phyloP scores from a whole-genome alignment of 306 rosid genomes.

The Inga oerstediana region DNA sequence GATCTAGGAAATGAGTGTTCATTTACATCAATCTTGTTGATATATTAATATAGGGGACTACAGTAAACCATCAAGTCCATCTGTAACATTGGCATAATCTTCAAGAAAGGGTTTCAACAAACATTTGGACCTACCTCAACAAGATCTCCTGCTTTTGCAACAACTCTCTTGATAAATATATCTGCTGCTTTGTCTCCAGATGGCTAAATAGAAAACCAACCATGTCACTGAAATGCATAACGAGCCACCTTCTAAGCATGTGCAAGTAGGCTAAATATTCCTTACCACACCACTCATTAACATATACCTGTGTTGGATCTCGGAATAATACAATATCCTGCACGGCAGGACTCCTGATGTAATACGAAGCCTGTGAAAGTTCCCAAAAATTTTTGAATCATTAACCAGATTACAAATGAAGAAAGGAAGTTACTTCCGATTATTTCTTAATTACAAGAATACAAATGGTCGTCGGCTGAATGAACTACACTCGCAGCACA shows the following conservation, averaged over 20 bases:
- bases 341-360: slow-evolving; percentile 67
- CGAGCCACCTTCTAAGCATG: slow-evolving; percentile 5
- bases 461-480: slow-evolving; percentile 12
- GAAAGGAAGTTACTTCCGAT: slow-evolving; percentile 1
- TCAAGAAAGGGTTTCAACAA: not conserved
- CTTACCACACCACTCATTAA: slow-evolving; percentile 4
- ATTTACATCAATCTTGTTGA: slow-evolving; percentile 8
- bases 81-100: not conserved
- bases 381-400: not conserved
- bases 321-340: slow-evolving; percentile 71
- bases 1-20: not conserved
- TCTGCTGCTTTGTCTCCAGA: slow-evolving; percentile 45
- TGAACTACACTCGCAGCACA: not conserved
- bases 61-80: slow-evolving; percentile 8
- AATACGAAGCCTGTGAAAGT: slow-evolving; percentile 71
- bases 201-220: slow-evolving; percentile 51
- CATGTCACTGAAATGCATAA: slow-evolving; percentile 27
- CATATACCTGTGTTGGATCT: slow-evolving; percentile 80
- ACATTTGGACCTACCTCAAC: slow-evolving; percentile 77
- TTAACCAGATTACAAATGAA: slow-evolving; percentile 31
- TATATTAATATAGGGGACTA: slow-evolving; percentile 16
- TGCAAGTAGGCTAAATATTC: slow-evolving; percentile 25
- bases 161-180: slow-evolving; percentile 83
- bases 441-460: slow-evolving; percentile 6
- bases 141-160: slow-evolving; percentile 81